Evolutionary conservation across 2,329 filamentous ascomycete genomes (phyloP), one percentile per base, ranked within the genome.

Genomic region (Penicillium sp.): DNA sequence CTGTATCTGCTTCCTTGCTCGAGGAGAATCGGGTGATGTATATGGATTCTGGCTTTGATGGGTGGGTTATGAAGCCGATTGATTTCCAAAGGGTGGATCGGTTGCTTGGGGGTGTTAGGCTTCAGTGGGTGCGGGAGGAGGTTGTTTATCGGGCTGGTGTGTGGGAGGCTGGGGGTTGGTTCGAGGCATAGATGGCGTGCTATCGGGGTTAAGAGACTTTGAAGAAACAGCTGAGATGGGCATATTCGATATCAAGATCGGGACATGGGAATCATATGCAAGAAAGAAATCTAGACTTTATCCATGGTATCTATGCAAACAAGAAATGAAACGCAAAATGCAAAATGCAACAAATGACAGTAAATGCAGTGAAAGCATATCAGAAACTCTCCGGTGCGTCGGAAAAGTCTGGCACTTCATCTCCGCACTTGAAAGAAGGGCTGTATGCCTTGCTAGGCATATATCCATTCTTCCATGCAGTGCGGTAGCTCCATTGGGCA

Each of bases 91-190:
- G 90, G 9, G 79, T 96, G 0, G 83, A 84, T 58, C 79, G 81
- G 31, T 77, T 96, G 8, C 80, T 96, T 53, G 72, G 77, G 1
- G 90, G 90, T 1, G 89, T 94, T 37, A 79, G 84, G 3, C 81
- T 89, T 43, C 75, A 81, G 0, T 74, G 82, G 0, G 75, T 81
- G 0, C 81, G 90, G 17, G 73, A 82, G 17, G 72, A 78, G n/a
- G 87, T 84, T 63, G 69, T 91, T 0, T 95, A 95, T 67, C 73
- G 79, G 42, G 78, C 84, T 2, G 90, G 91, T 0, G 72, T 86
- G 43, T 96, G 91, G 91, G 91, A 95, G 64, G 77, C 79, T n/a
- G 91, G 91, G 4, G 91, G 91, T 1, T 96, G 91, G 91, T 94
- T 96, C 61, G 71, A 77, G 16, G 63, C 28, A 2, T 43, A 38